Evolutionary conservation across 2,329 filamentous ascomycete species (phyloP), one percentile per base, ranked within the genome.

Genomic region (Gaeumannomyces tritici): DNA sequence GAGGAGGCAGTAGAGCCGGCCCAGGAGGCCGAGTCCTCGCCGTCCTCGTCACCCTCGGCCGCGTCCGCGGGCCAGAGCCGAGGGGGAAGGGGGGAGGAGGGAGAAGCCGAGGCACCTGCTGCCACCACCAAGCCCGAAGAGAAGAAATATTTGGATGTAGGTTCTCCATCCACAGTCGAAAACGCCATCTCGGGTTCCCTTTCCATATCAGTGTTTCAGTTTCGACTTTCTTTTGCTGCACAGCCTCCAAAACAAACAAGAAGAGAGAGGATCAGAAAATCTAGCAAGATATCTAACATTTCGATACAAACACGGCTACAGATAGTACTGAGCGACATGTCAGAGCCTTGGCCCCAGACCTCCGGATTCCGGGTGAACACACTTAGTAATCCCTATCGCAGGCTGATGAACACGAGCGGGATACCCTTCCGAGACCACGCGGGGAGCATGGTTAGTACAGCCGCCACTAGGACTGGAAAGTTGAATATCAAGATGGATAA

Each of bases 401-500:
- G 95, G 95, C 89, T 99, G 89, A 96, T 97, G 92, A 99, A 99
- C 77, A 97, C 93, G 69, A 96, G 90, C 77, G 95, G 95, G 63
- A 89, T 91, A 70, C 76, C 77, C 26, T 95, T 96, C 72, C 86
- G 87, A 67, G 95, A 99, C 75, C 95, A 99, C 76, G 88, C 87
- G 12, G 90, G 91, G 33, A 97, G 92, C 76, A 98, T 99, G 91
- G 93, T 97, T 77, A 60, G 28, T 57, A 27, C 26, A 21, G 28
- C 12, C n/a, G 21, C 12, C 3, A 42, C 35, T 3, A 42, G 18
- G 18, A 42, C 18, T 55, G 54, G 26, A 24, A 9, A 9, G 54
- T 3, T 55, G 13, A 1, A 31, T 6, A 3, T 42, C 35, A 42
- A 42, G 8, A 42, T 18, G 7, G 18, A 21, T 15, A 4, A 42